Evolutionary conservation across 345 rosid genomes (phyloP).

Genomic region (Moringa oleifera): DNA sequence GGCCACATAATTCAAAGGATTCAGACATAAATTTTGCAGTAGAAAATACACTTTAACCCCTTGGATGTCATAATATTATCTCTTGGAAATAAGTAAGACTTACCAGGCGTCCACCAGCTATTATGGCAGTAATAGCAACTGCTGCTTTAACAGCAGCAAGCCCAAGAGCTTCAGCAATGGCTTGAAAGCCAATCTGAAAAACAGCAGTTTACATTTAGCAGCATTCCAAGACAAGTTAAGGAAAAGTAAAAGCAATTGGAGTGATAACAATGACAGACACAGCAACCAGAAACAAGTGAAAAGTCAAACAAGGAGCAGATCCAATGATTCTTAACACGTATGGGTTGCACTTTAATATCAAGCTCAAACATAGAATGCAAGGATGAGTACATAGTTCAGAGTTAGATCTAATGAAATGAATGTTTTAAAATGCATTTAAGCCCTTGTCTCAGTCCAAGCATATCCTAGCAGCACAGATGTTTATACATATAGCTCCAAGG

Average conservation of each 20-base stretch:
- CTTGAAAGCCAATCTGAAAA: constrained; percentile 89
- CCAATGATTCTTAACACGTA: no score
- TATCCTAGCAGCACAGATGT: no score
- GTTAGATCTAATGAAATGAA: no score
- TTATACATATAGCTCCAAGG: neutral
- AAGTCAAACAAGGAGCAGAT: neutral
- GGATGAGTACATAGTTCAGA: no score
- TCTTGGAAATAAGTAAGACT: constrained; percentile 23
- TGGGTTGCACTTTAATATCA: no score
- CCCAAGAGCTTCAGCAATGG: constrained; percentile 99
- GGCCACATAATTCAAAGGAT: no score
- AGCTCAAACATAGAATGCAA: no score
- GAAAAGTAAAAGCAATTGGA: no score
- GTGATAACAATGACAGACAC: constrained; percentile 5
- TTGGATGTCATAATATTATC: constrained; percentile 1
- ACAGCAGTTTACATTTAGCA: constrained; percentile 14
- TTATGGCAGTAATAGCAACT: constrained; percentile 89
- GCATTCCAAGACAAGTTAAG: constrained; percentile 9
- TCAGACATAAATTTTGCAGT: no score
- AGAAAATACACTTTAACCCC: constrained; percentile 1
- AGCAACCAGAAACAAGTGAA: neutral
- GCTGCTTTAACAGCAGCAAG: constrained; percentile 92
- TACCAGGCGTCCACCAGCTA: constrained; percentile 98
- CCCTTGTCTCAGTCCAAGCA: no score
- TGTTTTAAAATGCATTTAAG: no score